Evolutionary conservation across 1,139 yeast genomes (phyloP).

Genomic region (Lodderomyces jiufengensis): DNA sequence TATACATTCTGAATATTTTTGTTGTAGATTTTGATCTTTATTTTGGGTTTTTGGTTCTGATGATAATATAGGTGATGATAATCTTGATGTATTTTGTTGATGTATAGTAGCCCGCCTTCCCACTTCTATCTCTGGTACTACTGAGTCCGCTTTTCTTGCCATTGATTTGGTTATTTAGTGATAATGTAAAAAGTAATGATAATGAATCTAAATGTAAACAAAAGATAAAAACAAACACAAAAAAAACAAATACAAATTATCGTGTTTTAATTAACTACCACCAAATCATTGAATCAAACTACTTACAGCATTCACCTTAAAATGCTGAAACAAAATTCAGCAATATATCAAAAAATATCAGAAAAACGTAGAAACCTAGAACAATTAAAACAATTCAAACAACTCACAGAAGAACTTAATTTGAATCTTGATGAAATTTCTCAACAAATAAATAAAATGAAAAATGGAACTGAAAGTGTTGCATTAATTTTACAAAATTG

Average conservation of each 20-base stretch:
- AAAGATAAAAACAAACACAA: constrained; percentile 5
- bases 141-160: constrained; percentile 8
- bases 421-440: constrained; percentile 47
- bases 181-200: not conserved
- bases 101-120: not conserved
- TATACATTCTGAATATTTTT: constrained; percentile 4
- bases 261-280: no score
- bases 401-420: constrained; percentile 45
- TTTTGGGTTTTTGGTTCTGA: not conserved
- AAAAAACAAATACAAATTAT: constrained; percentile 1
- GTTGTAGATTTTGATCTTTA: constrained; percentile 1
- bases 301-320: no score
- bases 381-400: constrained; percentile 46
- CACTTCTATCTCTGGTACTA: not conserved
- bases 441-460: constrained; percentile 46
- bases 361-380: constrained; percentile 53
- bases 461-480: constrained; percentile 58
- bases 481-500: constrained; percentile 59
- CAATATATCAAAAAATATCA: constrained; percentile 32
- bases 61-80: constrained; percentile 1
- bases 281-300: no score
- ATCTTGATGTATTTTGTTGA: not conserved
- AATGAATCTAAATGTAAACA: constrained; percentile 4
- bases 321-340: constrained; percentile 13
- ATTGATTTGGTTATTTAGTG: not conserved